Conservation (phyloP, 1,284 basidiomycete species). For the Apiotrichum montevideense region DNA sequence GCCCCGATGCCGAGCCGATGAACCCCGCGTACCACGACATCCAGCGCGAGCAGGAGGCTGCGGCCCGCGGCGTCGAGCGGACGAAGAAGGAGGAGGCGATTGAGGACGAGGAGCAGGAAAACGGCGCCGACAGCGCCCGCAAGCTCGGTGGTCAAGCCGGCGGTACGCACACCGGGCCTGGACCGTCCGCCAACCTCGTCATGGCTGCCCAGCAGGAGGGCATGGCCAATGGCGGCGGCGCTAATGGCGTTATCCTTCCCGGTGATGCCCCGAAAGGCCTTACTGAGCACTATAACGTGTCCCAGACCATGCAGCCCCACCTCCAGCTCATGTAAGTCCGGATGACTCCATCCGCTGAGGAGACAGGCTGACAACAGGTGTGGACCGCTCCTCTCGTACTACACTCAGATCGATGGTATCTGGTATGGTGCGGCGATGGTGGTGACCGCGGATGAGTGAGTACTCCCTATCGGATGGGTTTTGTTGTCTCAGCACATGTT, state of each 20-base stretch:
- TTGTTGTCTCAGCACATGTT: background rate
- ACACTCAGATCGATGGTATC: conserved; percentile 68
- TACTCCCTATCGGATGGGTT: background rate
- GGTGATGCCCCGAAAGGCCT: background rate
- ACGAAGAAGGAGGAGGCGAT: conserved; percentile 1
- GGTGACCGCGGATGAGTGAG: conserved; percentile 53
- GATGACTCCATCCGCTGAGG: too few relatives aligned
- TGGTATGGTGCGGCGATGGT: conserved; percentile 85
- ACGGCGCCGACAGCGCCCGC: conserved; percentile 32
- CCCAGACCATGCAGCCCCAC: conserved; percentile 43
- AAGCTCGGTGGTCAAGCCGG: conserved; percentile 33
- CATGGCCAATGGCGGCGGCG: background rate
- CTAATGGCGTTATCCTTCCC: conserved; percentile 5
- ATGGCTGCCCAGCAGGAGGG: conserved; percentile 13
- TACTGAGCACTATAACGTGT: conserved; percentile 26
- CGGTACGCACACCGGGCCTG: conserved; percentile 23
- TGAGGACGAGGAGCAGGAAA: conserved; percentile 20
- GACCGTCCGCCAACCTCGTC: conserved; percentile 7
- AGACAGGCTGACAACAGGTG: conserved; percentile 28
- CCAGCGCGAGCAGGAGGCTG: background rate
- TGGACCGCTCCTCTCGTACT: conserved; percentile 84
- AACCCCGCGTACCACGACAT: conserved; percentile 21
- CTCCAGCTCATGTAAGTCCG: conserved; percentile 46
- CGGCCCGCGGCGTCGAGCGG: background rate
- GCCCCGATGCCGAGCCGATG: conserved; percentile 22